These are phyloP conservation scores for Flaveria floridana DNA, from an alignment of 140 eudicot genomes.

Conservation along the genomic window DNA sequence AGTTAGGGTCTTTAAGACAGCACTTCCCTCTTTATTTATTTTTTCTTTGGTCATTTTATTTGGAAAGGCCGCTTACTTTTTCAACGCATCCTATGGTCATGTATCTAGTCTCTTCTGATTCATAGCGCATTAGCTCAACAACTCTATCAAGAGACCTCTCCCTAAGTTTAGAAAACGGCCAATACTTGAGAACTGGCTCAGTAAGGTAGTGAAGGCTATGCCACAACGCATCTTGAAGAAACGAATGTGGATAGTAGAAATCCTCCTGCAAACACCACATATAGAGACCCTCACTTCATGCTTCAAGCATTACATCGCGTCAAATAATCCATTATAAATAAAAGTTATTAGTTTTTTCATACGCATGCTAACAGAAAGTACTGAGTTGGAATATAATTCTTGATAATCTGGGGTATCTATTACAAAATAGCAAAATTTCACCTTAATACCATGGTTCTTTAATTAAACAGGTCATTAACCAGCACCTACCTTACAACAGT, in stretches of 20 bases:
- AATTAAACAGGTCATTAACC: neutral
- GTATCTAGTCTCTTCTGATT: slow-evolving; percentile 53
- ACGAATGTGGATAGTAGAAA: slow-evolving; percentile 63
- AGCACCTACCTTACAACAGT: slow-evolving; percentile 33
- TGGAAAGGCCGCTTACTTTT: slow-evolving; percentile 36
- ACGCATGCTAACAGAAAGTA: neutral
- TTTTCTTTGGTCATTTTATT: neutral
- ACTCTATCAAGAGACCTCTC: slow-evolving; percentile 41
- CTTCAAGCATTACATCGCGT: neutral
- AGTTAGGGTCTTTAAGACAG: neutral
- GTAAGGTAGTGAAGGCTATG: slow-evolving; percentile 47
- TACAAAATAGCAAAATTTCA: neutral
- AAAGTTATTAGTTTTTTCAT: too few relatives aligned
- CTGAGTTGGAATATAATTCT: neutral
- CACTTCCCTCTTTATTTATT: neutral
- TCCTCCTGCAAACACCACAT: slow-evolving; percentile 46
- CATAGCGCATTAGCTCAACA: slow-evolving; percentile 59
- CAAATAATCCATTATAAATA: neutral
- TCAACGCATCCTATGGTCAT: slow-evolving; percentile 58
- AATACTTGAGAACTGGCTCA: slow-evolving; percentile 56
- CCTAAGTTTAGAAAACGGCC: slow-evolving; percentile 61
- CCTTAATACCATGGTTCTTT: neutral
- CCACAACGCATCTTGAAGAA: slow-evolving; percentile 67
- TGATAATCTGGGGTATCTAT: neutral
- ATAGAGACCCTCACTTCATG: neutral